These are phyloP conservation scores for Ustilago nuda DNA, from an alignment of 1,284 basidiomycete genomes.

Conservation along the genomic window DNA sequence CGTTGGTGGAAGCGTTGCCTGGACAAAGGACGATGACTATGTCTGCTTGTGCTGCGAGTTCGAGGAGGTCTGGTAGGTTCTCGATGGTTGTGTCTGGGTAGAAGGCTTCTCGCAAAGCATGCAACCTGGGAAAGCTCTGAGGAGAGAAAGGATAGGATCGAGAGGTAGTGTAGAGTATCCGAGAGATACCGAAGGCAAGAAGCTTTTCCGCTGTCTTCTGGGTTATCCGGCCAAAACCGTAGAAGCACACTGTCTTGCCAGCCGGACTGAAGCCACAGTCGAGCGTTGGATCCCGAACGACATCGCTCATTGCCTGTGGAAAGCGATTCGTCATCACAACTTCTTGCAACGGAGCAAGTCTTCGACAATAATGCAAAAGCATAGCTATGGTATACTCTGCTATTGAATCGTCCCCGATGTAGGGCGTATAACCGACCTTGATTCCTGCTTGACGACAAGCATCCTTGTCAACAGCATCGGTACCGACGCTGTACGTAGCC, in stretches of 20 bases:
- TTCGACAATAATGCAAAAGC: constrained; percentile 24
- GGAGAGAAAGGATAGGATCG: constrained; percentile 10
- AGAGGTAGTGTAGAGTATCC: constrained; percentile 27
- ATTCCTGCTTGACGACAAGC: constrained; percentile 26
- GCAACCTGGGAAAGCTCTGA: constrained; percentile 14
- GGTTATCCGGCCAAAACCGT: constrained; percentile 36
- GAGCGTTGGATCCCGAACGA: constrained; percentile 20
- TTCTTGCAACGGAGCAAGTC: constrained; percentile 4
- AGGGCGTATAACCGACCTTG: constrained; percentile 31
- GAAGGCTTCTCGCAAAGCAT: constrained; percentile 19
- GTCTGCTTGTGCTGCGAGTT: constrained; percentile 24
- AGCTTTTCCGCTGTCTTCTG: constrained; percentile 37
- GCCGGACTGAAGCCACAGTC: constrained; percentile 26
- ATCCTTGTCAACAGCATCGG: constrained; percentile 20
- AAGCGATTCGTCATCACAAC: constrained; percentile 5
- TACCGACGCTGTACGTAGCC: constrained; percentile 26
- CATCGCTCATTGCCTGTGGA: constrained; percentile 12
- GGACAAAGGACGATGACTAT: constrained; percentile 38
- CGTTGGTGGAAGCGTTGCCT: constrained; percentile 21
- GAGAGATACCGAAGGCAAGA: constrained; percentile 15
- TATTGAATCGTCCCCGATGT: constrained; percentile 20
- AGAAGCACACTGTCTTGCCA: constrained; percentile 31
- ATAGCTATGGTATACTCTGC: constrained; percentile 39
- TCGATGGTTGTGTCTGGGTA: constrained; percentile 18
- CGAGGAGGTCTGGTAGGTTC: constrained; percentile 17